phyloP scores from a whole-genome alignment of 1,284 basidiomycete species.

The Irpex lacteus region DNA sequence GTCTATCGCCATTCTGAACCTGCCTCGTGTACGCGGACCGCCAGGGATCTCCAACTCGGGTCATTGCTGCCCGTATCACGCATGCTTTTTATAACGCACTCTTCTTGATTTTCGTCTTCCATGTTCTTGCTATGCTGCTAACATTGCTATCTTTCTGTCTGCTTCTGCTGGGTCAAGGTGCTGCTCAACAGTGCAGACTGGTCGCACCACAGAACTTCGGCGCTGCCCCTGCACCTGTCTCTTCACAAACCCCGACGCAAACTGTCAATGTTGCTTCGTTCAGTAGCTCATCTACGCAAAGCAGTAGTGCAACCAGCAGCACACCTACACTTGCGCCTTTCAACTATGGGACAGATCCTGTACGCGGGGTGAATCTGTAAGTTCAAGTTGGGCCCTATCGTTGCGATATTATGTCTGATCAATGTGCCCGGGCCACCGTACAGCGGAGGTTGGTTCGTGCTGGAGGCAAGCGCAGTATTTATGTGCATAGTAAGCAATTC shows the following conservation, averaged over 20 bases:
- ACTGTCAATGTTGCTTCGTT: conserved; percentile 6
- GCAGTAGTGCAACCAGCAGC: conserved; percentile 10
- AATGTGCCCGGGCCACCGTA: background rate
- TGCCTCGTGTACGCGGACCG: conserved; percentile 9
- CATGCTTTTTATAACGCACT: conserved; percentile 1
- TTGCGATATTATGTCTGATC: background rate
- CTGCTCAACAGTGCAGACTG: conserved; percentile 25
- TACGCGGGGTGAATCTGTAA: conserved; percentile 67
- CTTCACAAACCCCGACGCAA: conserved; percentile 5
- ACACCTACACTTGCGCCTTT: conserved; percentile 36
- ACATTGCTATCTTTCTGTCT: conserved; percentile 13
- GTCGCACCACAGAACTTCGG: conserved; percentile 15
- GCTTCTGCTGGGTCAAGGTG: conserved; percentile 9
- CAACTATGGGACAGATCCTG: conserved; percentile 46
- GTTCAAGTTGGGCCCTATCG: conserved; percentile 23
- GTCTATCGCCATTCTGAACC: background rate
- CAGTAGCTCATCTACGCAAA: background rate
- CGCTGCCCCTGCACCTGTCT: conserved; percentile 10
- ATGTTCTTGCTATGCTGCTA: conserved; percentile 14
- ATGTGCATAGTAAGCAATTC: background rate
- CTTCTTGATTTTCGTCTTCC: conserved; percentile 4
- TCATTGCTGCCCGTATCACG: background rate
- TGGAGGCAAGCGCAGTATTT: conserved; percentile 41
- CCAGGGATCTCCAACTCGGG: background rate
- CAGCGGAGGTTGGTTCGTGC: conserved; percentile 65